These are phyloP conservation scores for Monilinia polystroma DNA, from an alignment of 2,329 filamentous ascomycete genomes.

Conservation along the genomic window DNA sequence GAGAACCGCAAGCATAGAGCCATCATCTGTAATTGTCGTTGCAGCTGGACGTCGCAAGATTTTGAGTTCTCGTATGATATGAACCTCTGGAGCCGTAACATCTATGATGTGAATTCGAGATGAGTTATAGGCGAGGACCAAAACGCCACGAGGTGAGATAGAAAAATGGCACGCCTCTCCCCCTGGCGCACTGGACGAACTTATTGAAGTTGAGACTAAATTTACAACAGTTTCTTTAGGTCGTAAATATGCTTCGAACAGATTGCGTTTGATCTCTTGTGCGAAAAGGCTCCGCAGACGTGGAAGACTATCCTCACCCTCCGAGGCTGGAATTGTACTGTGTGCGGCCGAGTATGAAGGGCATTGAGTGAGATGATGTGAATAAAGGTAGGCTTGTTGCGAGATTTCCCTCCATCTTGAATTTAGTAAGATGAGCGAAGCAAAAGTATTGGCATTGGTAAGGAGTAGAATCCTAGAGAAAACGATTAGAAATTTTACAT, in stretches of 20 bases:
- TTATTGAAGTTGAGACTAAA: slow-evolving; percentile 79
- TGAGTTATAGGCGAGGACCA: slow-evolving; percentile 79
- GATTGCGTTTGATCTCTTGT: slow-evolving; percentile 69
- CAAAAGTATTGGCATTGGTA: slow-evolving; percentile 62
- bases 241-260: slow-evolving; percentile 73
- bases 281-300: slow-evolving; percentile 65
- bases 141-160: slow-evolving; percentile 71
- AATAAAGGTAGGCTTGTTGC: slow-evolving; percentile 62
- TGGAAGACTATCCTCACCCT: slow-evolving; percentile 53
- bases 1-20: slow-evolving; percentile 71
- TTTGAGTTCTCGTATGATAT: slow-evolving; percentile 75
- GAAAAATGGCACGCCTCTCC: slow-evolving; percentile 85
- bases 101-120: slow-evolving; percentile 80
- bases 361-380: slow-evolving; percentile 60
- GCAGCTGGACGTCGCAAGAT: slow-evolving; percentile 72
- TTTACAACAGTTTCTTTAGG: slow-evolving; percentile 71
- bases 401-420: slow-evolving; percentile 64
- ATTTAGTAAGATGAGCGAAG: slow-evolving; percentile 64
- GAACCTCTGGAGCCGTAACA: slow-evolving; percentile 56
- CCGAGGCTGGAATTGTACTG: slow-evolving; percentile 32
- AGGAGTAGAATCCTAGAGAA: slow-evolving; percentile 57
- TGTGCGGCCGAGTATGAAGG: slow-evolving; percentile 57
- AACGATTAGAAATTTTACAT: slow-evolving; percentile 22
- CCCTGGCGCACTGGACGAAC: slow-evolving; percentile 75
- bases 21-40: slow-evolving; percentile 77